Conservation (phyloP, 164 flowering plant species). For the Taxillus chinensis region DNA sequence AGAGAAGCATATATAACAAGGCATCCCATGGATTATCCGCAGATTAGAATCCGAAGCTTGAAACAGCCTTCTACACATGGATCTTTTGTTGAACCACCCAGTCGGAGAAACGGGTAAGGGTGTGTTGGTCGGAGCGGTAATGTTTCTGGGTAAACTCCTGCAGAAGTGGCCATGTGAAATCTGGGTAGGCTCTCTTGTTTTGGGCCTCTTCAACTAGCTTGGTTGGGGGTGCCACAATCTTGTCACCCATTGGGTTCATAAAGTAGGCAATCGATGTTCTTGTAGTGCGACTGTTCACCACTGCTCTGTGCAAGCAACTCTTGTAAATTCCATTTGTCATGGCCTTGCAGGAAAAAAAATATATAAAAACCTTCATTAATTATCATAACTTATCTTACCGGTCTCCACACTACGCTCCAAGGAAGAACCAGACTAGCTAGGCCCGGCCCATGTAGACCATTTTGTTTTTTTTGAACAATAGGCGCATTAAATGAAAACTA, state of each 20-base stretch:
- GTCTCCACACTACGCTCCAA: too few relatives aligned
- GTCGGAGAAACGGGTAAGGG: constrained; percentile 38
- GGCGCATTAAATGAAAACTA: too few relatives aligned
- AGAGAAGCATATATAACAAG: too few relatives aligned
- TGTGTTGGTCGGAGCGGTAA: constrained; percentile 54
- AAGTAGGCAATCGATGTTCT: constrained; percentile 67
- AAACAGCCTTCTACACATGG: too few relatives aligned
- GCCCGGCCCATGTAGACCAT: too few relatives aligned
- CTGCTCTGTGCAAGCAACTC: constrained; percentile 80
- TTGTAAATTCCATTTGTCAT: constrained; percentile 57
- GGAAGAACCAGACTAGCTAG: too few relatives aligned
- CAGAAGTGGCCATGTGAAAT: constrained; percentile 53
- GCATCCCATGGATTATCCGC: too few relatives aligned
- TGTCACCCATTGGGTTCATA: constrained; percentile 44
- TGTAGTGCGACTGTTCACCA: constrained; percentile 38
- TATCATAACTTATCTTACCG: too few relatives aligned
- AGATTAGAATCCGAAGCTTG: too few relatives aligned
- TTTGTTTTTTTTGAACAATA: too few relatives aligned
- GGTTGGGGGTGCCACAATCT: constrained; percentile 46
- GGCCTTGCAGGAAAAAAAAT: constrained; percentile 22
- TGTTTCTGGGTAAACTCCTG: constrained; percentile 57
- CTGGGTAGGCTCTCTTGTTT: constrained; percentile 50
- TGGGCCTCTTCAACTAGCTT: constrained; percentile 17
- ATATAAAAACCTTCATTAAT: too few relatives aligned
- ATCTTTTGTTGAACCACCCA: constrained; percentile 18